phyloP scores from a whole-genome alignment of 176 grass and related monocot species.

The Bromus sterilis region DNA sequence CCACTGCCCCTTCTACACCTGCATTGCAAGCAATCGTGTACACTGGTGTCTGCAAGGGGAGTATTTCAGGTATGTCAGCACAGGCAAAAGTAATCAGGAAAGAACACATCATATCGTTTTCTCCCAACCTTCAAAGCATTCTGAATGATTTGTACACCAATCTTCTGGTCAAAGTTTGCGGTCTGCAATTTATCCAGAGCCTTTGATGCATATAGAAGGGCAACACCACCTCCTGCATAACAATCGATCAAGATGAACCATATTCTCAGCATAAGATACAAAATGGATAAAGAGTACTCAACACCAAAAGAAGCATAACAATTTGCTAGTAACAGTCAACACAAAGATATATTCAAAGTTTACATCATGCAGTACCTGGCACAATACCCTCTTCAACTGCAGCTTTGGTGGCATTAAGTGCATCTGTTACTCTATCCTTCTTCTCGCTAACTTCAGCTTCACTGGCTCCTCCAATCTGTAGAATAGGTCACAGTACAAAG shows the following conservation, averaged over 20 bases:
- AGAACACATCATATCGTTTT: not conserved
- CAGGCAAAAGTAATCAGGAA: not conserved
- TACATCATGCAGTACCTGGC: constrained; percentile 34
- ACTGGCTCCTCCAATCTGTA: constrained; percentile 91
- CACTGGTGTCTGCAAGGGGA: constrained; percentile 81
- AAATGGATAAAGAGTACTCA: not conserved
- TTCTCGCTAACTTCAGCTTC: constrained; percentile 93
- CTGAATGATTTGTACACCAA: constrained; percentile 99
- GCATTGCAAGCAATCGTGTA: constrained; percentile 90
- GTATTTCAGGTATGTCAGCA: not conserved
- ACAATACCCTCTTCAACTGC: constrained; percentile 99
- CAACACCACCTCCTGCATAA: constrained; percentile 81
- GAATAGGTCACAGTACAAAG: not conserved
- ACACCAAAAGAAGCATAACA: not conserved
- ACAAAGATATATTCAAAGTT: not conserved
- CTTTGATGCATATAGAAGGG: constrained; percentile 97
- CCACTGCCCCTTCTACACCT: constrained; percentile 91
- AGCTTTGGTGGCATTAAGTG: constrained; percentile 94
- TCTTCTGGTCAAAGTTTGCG: constrained; percentile 96
- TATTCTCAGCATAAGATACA: not conserved
- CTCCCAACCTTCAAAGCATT: constrained; percentile 85
- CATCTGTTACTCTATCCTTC: constrained; percentile 94
- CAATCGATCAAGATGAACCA: not conserved
- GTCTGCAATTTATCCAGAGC: constrained; percentile 79
- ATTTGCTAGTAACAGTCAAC: not conserved